A percentile compares a stretch with the other conserved stretches of the same genome.
phyloP scores from a whole-genome alignment of 306 rosid genomes.

The Medicago lupulina region DNA sequence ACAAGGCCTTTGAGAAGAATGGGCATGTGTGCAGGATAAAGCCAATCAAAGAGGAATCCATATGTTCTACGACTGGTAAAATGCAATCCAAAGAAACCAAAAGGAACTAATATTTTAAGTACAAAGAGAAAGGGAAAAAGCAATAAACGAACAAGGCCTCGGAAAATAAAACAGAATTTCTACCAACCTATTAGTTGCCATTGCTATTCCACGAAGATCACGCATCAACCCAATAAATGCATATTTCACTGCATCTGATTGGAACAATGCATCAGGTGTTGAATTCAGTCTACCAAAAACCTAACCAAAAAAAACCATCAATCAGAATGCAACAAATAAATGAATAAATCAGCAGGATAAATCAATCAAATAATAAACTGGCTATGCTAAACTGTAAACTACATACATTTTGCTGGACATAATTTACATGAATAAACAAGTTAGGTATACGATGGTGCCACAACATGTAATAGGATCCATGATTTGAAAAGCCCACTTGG shows the following conservation, averaged over 20 bases:
- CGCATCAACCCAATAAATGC: slow-evolving; percentile 56
- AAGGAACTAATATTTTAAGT: slow-evolving; percentile 14
- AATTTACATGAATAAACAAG: slow-evolving; percentile 9
- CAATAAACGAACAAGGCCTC: slow-evolving; percentile 1
- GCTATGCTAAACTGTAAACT: not conserved
- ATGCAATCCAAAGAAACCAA: slow-evolving; percentile 31
- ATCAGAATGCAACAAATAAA: slow-evolving; percentile 14
- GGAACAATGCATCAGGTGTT: slow-evolving; percentile 47
- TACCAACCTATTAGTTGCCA: slow-evolving; percentile 57
- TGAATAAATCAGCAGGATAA: slow-evolving; percentile 5
- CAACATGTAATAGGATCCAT: not conserved
- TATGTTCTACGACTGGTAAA: slow-evolving; percentile 77
- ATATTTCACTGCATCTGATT: slow-evolving; percentile 51
- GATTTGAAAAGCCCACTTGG: not conserved
- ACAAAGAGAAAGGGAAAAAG: not conserved
- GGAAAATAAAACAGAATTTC: slow-evolving; percentile 4
- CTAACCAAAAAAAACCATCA: slow-evolving; percentile 32
- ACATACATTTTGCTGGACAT: not conserved
- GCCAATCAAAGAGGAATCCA: slow-evolving; percentile 93
- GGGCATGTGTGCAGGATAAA: slow-evolving; percentile 82
- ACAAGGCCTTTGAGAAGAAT: slow-evolving; percentile 77
- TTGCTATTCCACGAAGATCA: slow-evolving; percentile 57
- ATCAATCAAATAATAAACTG: slow-evolving; percentile 14
- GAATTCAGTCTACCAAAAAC: slow-evolving; percentile 50
- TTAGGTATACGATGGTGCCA: not conserved